These are phyloP conservation scores for Alternaria conjuncta DNA, from an alignment of 2,329 filamentous ascomycete genomes.

Conservation along the genomic window DNA sequence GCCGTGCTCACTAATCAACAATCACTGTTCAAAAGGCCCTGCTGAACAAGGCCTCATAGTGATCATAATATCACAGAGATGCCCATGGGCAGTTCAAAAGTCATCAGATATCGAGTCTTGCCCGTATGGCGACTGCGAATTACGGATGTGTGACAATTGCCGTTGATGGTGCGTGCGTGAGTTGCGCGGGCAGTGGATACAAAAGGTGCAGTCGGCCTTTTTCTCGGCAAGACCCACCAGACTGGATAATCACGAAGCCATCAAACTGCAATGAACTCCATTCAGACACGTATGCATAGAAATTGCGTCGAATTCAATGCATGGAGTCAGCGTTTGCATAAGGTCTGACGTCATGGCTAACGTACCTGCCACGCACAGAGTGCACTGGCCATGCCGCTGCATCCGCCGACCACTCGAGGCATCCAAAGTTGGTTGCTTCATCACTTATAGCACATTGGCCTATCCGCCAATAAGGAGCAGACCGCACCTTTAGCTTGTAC, in stretches of 20 bases:
- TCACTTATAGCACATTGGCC: background rate
- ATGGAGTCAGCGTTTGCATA: background rate
- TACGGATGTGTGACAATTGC: background rate
- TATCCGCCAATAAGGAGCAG: background rate
- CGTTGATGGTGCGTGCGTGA: background rate
- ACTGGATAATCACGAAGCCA: background rate
- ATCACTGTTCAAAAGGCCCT: background rate
- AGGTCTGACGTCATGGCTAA: background rate
- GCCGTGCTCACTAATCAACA: background rate
- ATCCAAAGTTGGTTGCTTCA: background rate
- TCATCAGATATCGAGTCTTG: background rate
- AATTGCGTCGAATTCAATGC: background rate
- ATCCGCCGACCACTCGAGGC: background rate
- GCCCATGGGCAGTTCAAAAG: background rate
- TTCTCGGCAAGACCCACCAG: background rate
- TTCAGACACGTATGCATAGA: background rate
- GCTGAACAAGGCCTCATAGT: background rate
- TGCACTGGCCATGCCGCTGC: background rate
- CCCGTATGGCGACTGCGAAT: background rate
- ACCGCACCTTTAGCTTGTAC: background rate
- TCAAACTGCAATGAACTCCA: background rate
- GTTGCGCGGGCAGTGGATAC: background rate
- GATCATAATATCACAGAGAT: background rate
- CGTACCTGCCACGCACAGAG: background rate
- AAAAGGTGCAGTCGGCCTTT: background rate